These are phyloP conservation scores for Thermoascus crustaceus DNA, from an alignment of 2,329 filamentous ascomycete species.

Conservation along the genomic window DNA sequence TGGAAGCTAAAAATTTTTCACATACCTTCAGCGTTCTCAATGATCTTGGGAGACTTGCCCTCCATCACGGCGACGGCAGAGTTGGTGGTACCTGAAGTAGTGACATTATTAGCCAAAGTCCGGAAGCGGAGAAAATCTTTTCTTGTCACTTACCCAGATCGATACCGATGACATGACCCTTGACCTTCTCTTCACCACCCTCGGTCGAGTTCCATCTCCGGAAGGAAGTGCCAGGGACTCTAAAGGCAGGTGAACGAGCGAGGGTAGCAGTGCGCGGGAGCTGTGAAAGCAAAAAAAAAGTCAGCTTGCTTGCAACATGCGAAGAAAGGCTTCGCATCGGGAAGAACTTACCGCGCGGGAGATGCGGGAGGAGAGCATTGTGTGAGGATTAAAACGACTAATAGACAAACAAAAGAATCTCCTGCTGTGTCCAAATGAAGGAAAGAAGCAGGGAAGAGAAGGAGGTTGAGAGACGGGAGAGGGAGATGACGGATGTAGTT, in stretches of 20 bases:
- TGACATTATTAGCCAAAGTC: not conserved
- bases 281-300: constrained; percentile 35
- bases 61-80: constrained; percentile 97
- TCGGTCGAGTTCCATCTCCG: constrained; percentile 46
- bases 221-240: constrained; percentile 65
- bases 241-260: constrained; percentile 59
- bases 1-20: constrained; percentile 11
- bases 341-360: constrained; percentile 61
- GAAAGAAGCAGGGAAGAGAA: constrained; percentile 14
- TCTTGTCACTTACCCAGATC: constrained; percentile 68
- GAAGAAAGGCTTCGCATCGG: constrained; percentile 8
- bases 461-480: constrained; percentile 23
- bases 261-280: constrained; percentile 69
- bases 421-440: constrained; percentile 8
- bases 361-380: constrained; percentile 65
- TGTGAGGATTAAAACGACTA: constrained; percentile 33
- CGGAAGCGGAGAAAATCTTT: not conserved
- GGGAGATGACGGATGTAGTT: constrained; percentile 8
- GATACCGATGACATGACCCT: constrained; percentile 95
- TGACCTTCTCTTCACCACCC: constrained; percentile 76
- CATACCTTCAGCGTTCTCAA: constrained; percentile 92
- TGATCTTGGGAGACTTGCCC: constrained; percentile 89
- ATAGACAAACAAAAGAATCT: constrained; percentile 22
- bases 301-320: constrained; percentile 10
- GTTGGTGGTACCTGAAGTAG: constrained; percentile 70